A percentile compares a stretch with the other conserved stretches of the same genome.
Conservation (phyloP, 1,284 basidiomycete species). For the Ceratobasidium sp. region DNA sequence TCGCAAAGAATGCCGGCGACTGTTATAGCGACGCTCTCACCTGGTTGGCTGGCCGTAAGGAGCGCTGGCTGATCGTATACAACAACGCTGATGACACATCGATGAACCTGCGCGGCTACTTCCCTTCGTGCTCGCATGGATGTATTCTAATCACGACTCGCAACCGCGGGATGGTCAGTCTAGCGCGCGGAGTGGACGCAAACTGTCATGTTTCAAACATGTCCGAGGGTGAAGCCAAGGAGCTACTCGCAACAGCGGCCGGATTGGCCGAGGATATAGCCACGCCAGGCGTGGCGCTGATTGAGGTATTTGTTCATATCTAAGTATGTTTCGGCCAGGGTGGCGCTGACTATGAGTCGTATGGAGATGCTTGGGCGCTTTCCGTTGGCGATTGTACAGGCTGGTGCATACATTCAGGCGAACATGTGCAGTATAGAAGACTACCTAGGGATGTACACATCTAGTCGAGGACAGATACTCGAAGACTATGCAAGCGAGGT, state of each 20-base stretch:
- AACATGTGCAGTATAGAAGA: background rate
- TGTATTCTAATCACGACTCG: conserved; percentile 7
- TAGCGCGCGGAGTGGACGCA: too few species aligned
- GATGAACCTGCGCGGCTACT: conserved; percentile 1
- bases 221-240: background rate
- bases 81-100: background rate
- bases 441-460: conserved; percentile 5
- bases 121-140: conserved; percentile 1
- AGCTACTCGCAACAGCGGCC: background rate
- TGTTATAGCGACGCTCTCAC: background rate
- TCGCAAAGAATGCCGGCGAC: background rate
- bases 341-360: too few species aligned
- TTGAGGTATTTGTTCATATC: too few species aligned
- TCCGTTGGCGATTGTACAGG: conserved; percentile 30
- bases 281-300: too few species aligned
- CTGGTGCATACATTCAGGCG: conserved; percentile 34
- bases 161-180: background rate
- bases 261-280: background rate
- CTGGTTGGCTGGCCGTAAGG: background rate
- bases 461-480: background rate
- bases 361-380: conserved; percentile 16
- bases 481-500: background rate
- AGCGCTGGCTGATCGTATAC: background rate
- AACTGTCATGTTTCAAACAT: too few species aligned
- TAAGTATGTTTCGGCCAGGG: too few species aligned